Conservation (phyloP, 2,329 filamentous ascomycete genomes). For the Aspergillus intermedius region DNA sequence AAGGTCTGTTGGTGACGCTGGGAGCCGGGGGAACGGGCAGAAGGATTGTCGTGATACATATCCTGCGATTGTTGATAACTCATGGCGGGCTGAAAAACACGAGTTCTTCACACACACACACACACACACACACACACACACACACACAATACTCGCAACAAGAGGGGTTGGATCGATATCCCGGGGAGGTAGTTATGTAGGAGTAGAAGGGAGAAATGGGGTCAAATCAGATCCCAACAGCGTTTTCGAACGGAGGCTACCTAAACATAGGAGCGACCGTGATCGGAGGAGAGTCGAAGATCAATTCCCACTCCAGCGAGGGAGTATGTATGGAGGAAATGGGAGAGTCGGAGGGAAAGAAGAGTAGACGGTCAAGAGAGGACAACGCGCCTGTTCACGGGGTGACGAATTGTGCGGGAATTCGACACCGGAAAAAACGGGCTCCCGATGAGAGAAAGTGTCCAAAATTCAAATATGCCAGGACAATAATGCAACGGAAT, state of each 20-base stretch:
- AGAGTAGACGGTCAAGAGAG: constrained; percentile 6
- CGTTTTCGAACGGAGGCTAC: constrained; percentile 15
- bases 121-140: constrained; percentile 4
- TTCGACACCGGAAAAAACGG: constrained; percentile 8
- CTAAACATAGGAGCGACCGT: constrained; percentile 27
- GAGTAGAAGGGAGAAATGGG: constrained; percentile 20
- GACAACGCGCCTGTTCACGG: constrained; percentile 9
- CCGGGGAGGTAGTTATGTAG: constrained; percentile 22
- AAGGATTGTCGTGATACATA: constrained; percentile 64
- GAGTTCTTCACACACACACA: constrained; percentile 15
- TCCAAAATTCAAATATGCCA: constrained; percentile 7
- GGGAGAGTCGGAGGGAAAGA: constrained; percentile 1
- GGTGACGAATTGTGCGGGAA: constrained; percentile 8
- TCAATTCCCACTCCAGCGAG: neutral
- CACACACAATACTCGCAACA: constrained; percentile 8
- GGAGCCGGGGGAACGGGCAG: constrained; percentile 67
- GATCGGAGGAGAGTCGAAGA: constrained; percentile 1
- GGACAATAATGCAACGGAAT: constrained; percentile 5
- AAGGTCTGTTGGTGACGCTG: constrained; percentile 61
- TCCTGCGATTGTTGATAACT: constrained; percentile 36
- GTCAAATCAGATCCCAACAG: neutral
- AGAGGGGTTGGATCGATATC: neutral
- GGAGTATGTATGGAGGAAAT: neutral
- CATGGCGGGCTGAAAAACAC: constrained; percentile 20
- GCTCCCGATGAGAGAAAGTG: constrained; percentile 8